A percentile compares a stretch with the other conserved stretches of the same genome.
These are phyloP conservation scores for Petunia axillaris DNA, from an alignment of 257 asterid genomes.

Conservation along the genomic window DNA sequence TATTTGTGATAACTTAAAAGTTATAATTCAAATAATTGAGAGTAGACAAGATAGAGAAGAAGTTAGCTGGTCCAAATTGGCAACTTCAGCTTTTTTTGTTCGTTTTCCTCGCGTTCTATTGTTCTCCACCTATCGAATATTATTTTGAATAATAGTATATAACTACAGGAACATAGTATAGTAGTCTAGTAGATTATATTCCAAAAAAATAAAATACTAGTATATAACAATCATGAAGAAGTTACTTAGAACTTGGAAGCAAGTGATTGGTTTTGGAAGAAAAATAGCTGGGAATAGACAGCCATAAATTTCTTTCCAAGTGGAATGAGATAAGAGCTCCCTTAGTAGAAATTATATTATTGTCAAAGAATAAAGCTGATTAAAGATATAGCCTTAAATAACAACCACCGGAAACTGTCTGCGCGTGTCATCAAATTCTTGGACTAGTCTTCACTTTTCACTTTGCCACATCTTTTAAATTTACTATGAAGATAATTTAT, in stretches of 20 bases:
- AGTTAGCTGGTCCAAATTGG: constrained; percentile 23
- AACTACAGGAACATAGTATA: neutral
- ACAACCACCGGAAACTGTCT: neutral
- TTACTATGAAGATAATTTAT: neutral
- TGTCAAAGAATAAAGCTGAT: neutral
- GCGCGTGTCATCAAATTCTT: neutral
- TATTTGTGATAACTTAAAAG: neutral
- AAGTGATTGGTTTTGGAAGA: neutral
- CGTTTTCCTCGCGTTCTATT: neutral
- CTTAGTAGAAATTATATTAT: neutral
- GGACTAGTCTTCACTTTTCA: neutral
- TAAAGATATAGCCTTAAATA: neutral
- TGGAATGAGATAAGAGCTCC: constrained; percentile 4
- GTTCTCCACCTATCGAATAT: neutral
- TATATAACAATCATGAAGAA: neutral
- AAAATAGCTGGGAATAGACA: neutral
- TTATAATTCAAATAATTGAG: neutral
- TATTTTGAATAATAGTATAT: neutral
- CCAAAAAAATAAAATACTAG: neutral
- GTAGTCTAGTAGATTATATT: neutral
- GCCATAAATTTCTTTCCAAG: constrained; percentile 10
- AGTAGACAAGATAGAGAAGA: neutral
- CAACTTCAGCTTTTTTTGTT: constrained; percentile 14
- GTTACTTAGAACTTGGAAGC: constrained; percentile 8
- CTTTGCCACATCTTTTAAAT: neutral